A percentile compares a stretch with the other conserved stretches of the same genome.
phyloP scores from a whole-genome alignment of 768 basidiomycete species.

The Trametes elegans region DNA sequence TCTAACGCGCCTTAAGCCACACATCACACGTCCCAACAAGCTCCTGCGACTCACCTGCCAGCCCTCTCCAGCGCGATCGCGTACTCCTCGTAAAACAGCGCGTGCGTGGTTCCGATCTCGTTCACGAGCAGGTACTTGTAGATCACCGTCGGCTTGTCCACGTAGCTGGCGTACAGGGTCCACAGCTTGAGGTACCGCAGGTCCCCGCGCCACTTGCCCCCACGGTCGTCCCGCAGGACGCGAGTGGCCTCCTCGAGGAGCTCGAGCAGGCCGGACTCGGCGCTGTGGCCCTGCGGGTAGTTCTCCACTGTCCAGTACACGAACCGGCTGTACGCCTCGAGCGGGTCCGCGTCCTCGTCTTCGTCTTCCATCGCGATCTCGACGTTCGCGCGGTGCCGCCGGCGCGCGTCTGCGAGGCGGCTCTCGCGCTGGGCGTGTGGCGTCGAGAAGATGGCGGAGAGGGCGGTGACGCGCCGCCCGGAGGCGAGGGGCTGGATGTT shows the following conservation, averaged over 20 bases:
- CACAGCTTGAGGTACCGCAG: conserved; percentile 90
- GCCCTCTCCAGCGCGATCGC: conserved; percentile 81
- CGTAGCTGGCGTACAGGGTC: conserved; percentile 90
- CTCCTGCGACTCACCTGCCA: conserved; percentile 59
- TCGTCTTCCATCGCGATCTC: conserved; percentile 69
- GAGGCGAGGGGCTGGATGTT: conserved; percentile 81
- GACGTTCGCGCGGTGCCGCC: conserved; percentile 68
- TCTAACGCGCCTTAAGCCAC: conserved; percentile 39
- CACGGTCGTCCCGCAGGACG: conserved; percentile 73
- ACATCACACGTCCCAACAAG: background rate
- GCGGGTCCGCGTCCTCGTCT: conserved; percentile 68
- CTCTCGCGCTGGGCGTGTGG: conserved; percentile 76
- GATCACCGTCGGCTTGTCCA: conserved; percentile 86
- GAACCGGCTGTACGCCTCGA: conserved; percentile 84
- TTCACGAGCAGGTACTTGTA: conserved; percentile 89
- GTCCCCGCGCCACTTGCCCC: conserved; percentile 73
- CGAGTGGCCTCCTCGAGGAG: conserved; percentile 91
- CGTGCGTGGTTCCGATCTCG: conserved; percentile 82
- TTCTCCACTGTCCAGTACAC: conserved; percentile 93
- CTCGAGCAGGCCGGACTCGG: conserved; percentile 88
- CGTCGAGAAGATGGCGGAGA: conserved; percentile 71
- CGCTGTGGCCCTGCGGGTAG: conserved; percentile 89
- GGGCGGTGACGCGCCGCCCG: conserved; percentile 75
- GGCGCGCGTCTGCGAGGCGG: conserved; percentile 62
- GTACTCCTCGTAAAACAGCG: conserved; percentile 89